Base-by-base conservation (phyloP, 1,284 basidiomycete genomes). In the Trichosporon sp. region DNA sequence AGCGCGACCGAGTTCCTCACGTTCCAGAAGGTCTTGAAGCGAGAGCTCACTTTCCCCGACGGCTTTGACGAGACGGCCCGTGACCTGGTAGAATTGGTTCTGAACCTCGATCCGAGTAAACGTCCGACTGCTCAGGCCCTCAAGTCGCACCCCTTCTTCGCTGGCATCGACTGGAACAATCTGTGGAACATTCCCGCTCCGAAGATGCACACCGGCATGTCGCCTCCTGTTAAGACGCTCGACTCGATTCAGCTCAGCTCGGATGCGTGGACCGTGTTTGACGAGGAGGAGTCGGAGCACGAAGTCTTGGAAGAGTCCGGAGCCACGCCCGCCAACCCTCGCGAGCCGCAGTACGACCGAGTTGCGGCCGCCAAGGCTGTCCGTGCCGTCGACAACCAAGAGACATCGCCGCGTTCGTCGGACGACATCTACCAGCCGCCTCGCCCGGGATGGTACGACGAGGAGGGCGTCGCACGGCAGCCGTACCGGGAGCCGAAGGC, bases 91-190 rank as follows among this genome's bases (percentile, higher is more conserved):
- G 78, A 84, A 9, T 69, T 71, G 11, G 70, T 84, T 1, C 71
- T 85, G 69, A 72, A 79, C 59, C 85, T 86, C 19, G 88, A 94
- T 62, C 92, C 92, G 0, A 65, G 78, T 9, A 80, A 86, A 46
- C 86, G 93, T 5, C 82, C 76, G 1, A 84, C 75, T 77, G 85
- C 84, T 3, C 78, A 80, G 52, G 85, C 86, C 10, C 85, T 95
- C 67, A 88, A 88, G 56, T 72, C 79, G 0, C 92, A 95, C 73
- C 83, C 87, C 0, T 95, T 95, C 81, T 92, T 95, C 70, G 77
- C 81, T 6, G 69, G 80, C 4, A 84, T 92, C 60, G 83, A 86
- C 64, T 96, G 90, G 87, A 77, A 81, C 5, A 85, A 83, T 0
- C 82, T 96, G 3, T 96, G 93, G 92, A 86, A 84, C 1, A 65